Percentiles rank a stretch among this genome's conserved stretches.
phyloP scores from a whole-genome alignment of 2,329 filamentous ascomycete genomes.

The Ophiostoma fasciatum region DNA sequence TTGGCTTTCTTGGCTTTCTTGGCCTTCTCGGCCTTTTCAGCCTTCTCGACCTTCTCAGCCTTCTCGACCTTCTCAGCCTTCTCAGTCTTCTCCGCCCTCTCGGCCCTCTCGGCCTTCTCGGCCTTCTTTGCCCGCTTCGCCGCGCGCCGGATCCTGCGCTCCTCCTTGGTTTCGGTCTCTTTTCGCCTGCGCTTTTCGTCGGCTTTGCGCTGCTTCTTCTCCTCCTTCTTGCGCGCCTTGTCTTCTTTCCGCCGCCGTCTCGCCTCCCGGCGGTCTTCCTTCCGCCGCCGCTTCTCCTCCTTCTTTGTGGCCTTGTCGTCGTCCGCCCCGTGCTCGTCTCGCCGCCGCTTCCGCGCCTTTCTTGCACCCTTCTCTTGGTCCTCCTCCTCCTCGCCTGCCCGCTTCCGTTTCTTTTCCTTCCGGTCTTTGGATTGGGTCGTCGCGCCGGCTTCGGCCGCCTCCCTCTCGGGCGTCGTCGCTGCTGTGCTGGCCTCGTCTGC shows the following conservation, averaged over 20 bases:
- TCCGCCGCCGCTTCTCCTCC: slow-evolving; percentile 5
- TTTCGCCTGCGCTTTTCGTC: slow-evolving; percentile 11
- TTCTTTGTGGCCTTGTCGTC: slow-evolving; percentile 9
- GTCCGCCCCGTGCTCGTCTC: neutral
- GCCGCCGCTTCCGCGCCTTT: slow-evolving; percentile 10
- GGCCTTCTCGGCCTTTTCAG: neutral
- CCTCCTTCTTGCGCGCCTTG: slow-evolving; percentile 13
- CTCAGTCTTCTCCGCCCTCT: slow-evolving; percentile 8
- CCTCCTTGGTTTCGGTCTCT: slow-evolving; percentile 21
- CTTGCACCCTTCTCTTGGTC: neutral
- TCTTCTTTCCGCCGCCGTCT: slow-evolving; percentile 22
- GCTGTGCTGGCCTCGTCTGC: slow-evolving; percentile 9
- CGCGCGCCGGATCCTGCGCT: slow-evolving; percentile 24
- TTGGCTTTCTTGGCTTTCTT: too few relatives aligned
- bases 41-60: neutral
- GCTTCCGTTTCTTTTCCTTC: slow-evolving; percentile 5
- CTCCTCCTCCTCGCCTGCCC: slow-evolving; percentile 13
- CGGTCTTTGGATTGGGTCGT: neutral
- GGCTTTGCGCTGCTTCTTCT: slow-evolving; percentile 4
- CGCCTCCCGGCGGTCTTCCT: slow-evolving; percentile 26
- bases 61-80: neutral
- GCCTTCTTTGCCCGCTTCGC: slow-evolving; percentile 15
- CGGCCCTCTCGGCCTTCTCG: too few relatives aligned
- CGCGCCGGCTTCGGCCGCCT: slow-evolving; percentile 11
- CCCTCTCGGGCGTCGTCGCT: slow-evolving; percentile 19